Conservation (phyloP, 2,329 filamentous ascomycete species). For the Alternaria burnsii region DNA sequence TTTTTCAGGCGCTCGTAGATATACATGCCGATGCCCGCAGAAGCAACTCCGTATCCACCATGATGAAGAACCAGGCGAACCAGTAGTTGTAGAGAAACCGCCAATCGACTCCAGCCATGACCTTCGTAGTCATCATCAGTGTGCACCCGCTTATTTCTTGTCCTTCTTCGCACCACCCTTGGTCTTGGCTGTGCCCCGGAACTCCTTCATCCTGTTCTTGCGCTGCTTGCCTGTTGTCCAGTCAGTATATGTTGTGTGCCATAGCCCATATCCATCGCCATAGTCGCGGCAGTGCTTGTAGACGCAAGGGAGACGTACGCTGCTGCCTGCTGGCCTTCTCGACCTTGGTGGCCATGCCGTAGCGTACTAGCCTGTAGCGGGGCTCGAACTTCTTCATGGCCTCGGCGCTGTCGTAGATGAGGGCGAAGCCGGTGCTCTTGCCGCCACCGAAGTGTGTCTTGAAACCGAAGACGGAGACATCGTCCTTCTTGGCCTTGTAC, state of each 20-base stretch:
- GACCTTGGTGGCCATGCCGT: slow-evolving; percentile 90
- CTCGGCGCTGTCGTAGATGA: slow-evolving; percentile 98
- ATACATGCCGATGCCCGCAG: slow-evolving; percentile 50
- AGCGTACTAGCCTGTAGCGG: slow-evolving; percentile 93
- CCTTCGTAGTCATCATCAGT: slow-evolving; percentile 41
- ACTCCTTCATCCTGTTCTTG: slow-evolving; percentile 99
- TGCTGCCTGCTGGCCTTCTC: slow-evolving; percentile 99
- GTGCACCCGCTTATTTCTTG: slow-evolving; percentile 63
- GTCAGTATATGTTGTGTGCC: slow-evolving; percentile 40
- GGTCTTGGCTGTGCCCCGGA: slow-evolving; percentile 96
- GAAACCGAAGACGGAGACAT: slow-evolving; percentile 98
- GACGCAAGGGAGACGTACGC: slow-evolving; percentile 72
- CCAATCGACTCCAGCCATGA: slow-evolving; percentile 43
- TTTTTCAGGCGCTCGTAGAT: slow-evolving; percentile 52
- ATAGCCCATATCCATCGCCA: slow-evolving; percentile 14
- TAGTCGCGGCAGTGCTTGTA: slow-evolving; percentile 14
- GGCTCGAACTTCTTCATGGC: slow-evolving; percentile 99
- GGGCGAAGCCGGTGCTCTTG: slow-evolving; percentile 99
- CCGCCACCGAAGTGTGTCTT: slow-evolving; percentile 99
- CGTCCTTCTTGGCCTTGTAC: slow-evolving; percentile 98
- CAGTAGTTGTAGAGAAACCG: slow-evolving; percentile 44
- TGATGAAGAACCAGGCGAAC: slow-evolving; percentile 45
- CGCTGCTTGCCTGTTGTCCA: slow-evolving; percentile 89
- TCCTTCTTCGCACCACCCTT: slow-evolving; percentile 96
- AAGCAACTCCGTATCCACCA: slow-evolving; percentile 45